Base-by-base conservation (phyloP, 768 basidiomycete genomes). In the Mycena latifolia region DNA sequence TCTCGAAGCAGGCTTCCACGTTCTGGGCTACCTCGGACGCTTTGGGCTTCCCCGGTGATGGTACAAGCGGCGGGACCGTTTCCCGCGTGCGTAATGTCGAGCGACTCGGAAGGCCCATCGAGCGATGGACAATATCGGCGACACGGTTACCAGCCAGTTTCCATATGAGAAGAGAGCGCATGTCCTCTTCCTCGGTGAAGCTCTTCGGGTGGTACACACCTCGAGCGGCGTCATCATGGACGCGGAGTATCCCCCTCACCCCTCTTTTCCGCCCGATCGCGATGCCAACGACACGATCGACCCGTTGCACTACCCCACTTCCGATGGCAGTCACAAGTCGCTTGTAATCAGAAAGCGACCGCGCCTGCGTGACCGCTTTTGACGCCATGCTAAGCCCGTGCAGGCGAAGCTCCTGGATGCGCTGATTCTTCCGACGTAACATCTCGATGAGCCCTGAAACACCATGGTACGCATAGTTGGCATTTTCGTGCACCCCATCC, bases 141-240 rank as follows among this genome's bases (percentile, higher is more conserved):
- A 75, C 48, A 0, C 72, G 27, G 35, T 55, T 55, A 1, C 76
- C 75, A n/a, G 59, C 75, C 29, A 77, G 17, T 24, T 55, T 58
- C 74, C 67, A 75, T 15, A 78, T 14, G 0, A 76, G 53, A 27
- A 76, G 25, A 0, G 56, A 70, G 24, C 55, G 45, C 50, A 75
- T 43, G 3, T 69, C 55, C 7, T 78, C 73, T 24, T 67, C 59
- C 20, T 76, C 73, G 2, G 57, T 71, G 46, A 57, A 75, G 45
- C 69, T 72, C 39, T 67, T 74, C 31, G 74, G 71, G 5, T 67
- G 41, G 35, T 78, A 77, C 0, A 55, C n/a, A 0, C 71, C 73
- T 25, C 55, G 22, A 5, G 65, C 71, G 2, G 73, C 73, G 2
- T 46, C 55, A n/a, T 61, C 12, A 29, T 56, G 52, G 3, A 14